Percentiles rank a stretch among this genome's conserved stretches.
These are phyloP conservation scores for Cyberlindnera lachancei DNA, from an alignment of 805 yeast genomes.

Conservation along the genomic window DNA sequence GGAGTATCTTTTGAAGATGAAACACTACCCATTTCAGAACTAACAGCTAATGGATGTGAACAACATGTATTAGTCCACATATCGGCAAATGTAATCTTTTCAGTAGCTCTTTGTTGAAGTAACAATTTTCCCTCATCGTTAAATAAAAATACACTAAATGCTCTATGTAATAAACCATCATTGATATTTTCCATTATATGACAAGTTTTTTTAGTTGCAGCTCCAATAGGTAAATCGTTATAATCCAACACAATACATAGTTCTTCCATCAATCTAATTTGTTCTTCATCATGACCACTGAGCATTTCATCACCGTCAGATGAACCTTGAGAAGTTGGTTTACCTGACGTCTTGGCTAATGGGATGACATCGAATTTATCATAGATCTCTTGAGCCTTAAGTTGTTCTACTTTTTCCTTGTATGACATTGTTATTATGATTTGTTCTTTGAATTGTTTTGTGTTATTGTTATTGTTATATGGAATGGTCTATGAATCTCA, in stretches of 20 bases:
- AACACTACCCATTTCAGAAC: constrained; percentile 80
- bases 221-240: constrained; percentile 82
- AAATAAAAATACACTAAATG: constrained; percentile 92
- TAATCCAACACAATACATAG: constrained; percentile 89
- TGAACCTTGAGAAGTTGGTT: constrained; percentile 31
- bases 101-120: constrained; percentile 92
- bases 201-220: constrained; percentile 88
- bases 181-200: constrained; percentile 84
- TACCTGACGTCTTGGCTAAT: constrained; percentile 50
- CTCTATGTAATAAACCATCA: constrained; percentile 84
- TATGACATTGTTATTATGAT: constrained; percentile 23
- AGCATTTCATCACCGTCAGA: constrained; percentile 42
- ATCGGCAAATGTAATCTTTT: constrained; percentile 91
- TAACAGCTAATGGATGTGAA: constrained; percentile 89
- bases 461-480: constrained; percentile 4
- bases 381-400: constrained; percentile 44
- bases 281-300: constrained; percentile 87
- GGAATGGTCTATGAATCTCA: no score
- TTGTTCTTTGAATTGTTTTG: constrained; percentile 6
- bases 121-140: constrained; percentile 68
- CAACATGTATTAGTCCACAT: constrained; percentile 99
- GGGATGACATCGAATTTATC: constrained; percentile 63
- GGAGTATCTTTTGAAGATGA: no score
- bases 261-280: constrained; percentile 92
- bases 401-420: constrained; percentile 45